Base-by-base conservation (phyloP, 345 rosid species). In the Gossypium rotundifolium region DNA sequence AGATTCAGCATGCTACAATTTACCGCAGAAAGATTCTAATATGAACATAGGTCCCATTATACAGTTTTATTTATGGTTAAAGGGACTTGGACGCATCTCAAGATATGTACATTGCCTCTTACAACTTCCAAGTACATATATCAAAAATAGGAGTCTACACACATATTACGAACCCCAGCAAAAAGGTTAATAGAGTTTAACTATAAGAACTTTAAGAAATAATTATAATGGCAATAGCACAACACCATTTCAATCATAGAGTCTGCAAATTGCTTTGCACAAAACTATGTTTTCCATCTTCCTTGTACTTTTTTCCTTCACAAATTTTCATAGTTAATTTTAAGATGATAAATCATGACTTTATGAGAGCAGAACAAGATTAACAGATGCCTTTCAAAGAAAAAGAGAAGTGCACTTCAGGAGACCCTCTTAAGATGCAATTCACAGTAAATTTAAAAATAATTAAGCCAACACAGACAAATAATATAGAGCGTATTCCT, bases 1-100 rank as follows among this genome's bases (percentile, higher is more conserved):
- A 13, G 55, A 67, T 67, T 67, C 55, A 67, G 40, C 71, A 46
- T 22, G 16, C 71, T 23, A 22, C 54, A 46, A 67, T 46, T 67
- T 67, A 46, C 71, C 0, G 55, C 55, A 67, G 40, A 67, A 66
- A 46, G 13, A 9, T 23, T 67, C 38, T 48, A 48, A 48, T 67
- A 67, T 48, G 3, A 67, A 67, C 42, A 67, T 23, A 25, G 71
- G 18, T 46, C 17, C 52, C 54, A 66, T 22, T 54, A 64, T 44
- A 65, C 51, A 0, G 25, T 65, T 42, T 40, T 40, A 65, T 65
- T 65, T 16, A 65, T 65, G 29, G 53, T 5, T 22, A 42, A 65
- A 65, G 27, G 17, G 51, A 7, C 33, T 20, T 5, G 70, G 11
- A 65, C 3, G 27, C 55, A 46, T 22, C 38, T 66, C 71, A 66